Evolutionary conservation across 1,284 basidiomycete species (phyloP), one percentile per base, ranked within the genome.

Genomic region (Somion occarium): DNA sequence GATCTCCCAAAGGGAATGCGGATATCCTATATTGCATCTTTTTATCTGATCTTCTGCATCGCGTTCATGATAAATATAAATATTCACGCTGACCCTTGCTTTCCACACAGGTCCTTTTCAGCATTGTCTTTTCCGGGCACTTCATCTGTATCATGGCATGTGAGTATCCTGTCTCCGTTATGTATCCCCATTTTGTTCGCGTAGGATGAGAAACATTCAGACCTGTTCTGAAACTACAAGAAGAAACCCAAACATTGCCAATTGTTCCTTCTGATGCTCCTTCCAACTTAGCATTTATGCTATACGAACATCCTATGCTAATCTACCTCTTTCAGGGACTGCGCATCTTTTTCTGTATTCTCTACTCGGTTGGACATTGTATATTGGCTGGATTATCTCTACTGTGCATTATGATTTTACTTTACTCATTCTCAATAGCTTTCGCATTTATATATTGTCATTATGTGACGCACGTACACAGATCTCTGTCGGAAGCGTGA

Each of bases 1-100:
- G 71, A 75, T 57, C 56, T 58, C 58, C 55, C 51, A 47, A 44
- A 49, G 64, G 64, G 57, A 50, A 50, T 69, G 70, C 61, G 65
- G 70, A 73, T 53, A 63, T 56, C 39, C 43, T 50, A 66, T 61
- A 73, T 72, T 73, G 72, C 72, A 68, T 69, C 63, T 68, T 63
- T 54, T 52, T n/a, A n/a, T n/a, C n/a, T n/a, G n/a, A n/a, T n/a
- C 38, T 19, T 45, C 9, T n/a, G 15, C 41, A 22, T 38, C 38
- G 42, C 51, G n/a, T n/a, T n/a, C n/a, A n/a, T n/a, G n/a, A n/a
- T n/a, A n/a, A n/a, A n/a, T n/a, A n/a, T n/a, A n/a, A n/a, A n/a
- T n/a, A n/a, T n/a, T n/a, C n/a, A n/a, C n/a, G n/a, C n/a, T n/a
- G n/a, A n/a, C n/a, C n/a, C n/a, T n/a, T n/a, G n/a, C n/a, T n/a